Evolutionary conservation across 2,329 filamentous ascomycete genomes (phyloP).

Genomic region (Penicillium sp.): DNA sequence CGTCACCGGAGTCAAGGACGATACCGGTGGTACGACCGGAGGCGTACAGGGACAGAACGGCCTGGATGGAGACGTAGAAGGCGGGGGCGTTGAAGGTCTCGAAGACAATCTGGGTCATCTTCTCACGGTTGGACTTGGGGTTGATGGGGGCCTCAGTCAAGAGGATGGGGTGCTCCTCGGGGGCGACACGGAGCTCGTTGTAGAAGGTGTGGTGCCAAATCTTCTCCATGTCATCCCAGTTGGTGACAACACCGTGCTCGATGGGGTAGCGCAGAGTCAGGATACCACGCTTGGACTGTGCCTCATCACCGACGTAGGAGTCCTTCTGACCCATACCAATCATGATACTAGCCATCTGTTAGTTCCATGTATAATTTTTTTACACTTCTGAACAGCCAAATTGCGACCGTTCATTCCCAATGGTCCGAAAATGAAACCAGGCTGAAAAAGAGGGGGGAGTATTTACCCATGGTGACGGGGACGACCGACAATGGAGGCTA

Average conservation of each 20-base stretch:
- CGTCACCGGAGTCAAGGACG: conserved; percentile 99
- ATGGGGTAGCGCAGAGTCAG: conserved; percentile 99
- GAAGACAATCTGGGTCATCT: conserved; percentile 99
- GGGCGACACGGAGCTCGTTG: conserved; percentile 99
- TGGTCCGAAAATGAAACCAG: conserved; percentile 3
- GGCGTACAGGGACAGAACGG: conserved; percentile 97
- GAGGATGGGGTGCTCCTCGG: conserved; percentile 99
- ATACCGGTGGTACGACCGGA: conserved; percentile 99
- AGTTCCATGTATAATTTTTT: conserved; percentile 18
- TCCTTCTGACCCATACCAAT: conserved; percentile 99
- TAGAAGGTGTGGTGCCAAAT: conserved; percentile 99
- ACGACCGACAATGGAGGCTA: conserved; percentile 98
- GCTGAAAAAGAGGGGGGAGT: conserved; percentile 14
- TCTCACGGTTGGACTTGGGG: conserved; percentile 99
- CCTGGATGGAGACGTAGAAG: conserved; percentile 99
- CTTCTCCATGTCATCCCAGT: conserved; percentile 99
- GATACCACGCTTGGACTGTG: conserved; percentile 99
- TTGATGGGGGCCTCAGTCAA: conserved; percentile 99
- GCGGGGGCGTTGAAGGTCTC: conserved; percentile 99
- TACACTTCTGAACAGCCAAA: not conserved
- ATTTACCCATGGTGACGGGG: conserved; percentile 99
- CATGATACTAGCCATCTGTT: conserved; percentile 80
- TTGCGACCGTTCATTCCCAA: not conserved
- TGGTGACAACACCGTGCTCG: conserved; percentile 99
- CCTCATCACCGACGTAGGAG: conserved; percentile 99